Percentiles rank a stretch among this genome's conserved stretches.
These are phyloP conservation scores for Lentinula guzmanii DNA, from an alignment of 768 basidiomycete genomes.

Conservation along the genomic window DNA sequence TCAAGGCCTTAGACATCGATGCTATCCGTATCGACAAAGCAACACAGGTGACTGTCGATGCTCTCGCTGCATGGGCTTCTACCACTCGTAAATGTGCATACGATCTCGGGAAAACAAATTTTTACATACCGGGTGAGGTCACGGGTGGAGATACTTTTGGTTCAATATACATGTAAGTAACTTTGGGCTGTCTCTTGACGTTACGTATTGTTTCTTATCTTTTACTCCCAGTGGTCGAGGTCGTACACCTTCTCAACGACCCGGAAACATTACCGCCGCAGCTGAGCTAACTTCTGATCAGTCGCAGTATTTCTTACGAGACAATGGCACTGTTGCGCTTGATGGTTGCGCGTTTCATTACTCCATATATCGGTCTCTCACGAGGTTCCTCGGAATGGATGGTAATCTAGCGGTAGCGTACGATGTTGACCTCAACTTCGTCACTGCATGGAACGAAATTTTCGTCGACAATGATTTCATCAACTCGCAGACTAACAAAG, in stretches of 20 bases:
- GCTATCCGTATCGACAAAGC: conserved; percentile 95
- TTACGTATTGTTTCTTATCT: not conserved
- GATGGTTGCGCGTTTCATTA: conserved; percentile 91
- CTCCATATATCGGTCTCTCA: conserved; percentile 81
- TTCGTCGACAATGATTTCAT: conserved; percentile 84
- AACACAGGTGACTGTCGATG: conserved; percentile 84
- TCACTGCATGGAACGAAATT: conserved; percentile 90
- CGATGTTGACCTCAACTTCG: conserved; percentile 76
- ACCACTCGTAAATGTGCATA: conserved; percentile 71
- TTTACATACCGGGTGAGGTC: conserved; percentile 89
- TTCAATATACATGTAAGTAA: conserved; percentile 71
- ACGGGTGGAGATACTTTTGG: conserved; percentile 93
- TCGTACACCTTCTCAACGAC: conserved; percentile 67
- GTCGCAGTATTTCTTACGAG: conserved; percentile 76
- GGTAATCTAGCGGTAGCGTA: conserved; percentile 90
- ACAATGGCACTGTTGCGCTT: conserved; percentile 56
- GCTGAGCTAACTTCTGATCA: conserved; percentile 57
- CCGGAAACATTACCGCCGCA: conserved; percentile 62
- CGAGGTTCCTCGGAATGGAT: conserved; percentile 93
- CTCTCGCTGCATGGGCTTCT: conserved; percentile 70
- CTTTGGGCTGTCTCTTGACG: not conserved
- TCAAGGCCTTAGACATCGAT: conserved; percentile 86
- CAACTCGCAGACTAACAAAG: conserved; percentile 53
- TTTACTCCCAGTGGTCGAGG: conserved; percentile 66
- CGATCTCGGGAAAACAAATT: conserved; percentile 75